These are phyloP conservation scores for Hypericum androsaemum DNA, from an alignment of 345 rosid genomes.

Conservation along the genomic window DNA sequence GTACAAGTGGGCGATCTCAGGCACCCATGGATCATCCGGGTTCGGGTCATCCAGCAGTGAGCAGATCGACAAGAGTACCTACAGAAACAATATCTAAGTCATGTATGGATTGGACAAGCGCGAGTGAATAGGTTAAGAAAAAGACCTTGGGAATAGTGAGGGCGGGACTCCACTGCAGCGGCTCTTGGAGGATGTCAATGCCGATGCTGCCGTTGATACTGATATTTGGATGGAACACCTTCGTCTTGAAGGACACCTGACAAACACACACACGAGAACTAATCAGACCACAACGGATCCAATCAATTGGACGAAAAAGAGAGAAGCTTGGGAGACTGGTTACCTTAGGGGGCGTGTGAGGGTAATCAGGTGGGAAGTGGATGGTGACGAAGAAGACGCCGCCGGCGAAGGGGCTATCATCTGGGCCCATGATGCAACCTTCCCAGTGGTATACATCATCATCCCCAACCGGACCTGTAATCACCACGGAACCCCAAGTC, in stretches of 20 bases:
- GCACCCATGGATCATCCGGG: slow-evolving; percentile 2
- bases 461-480: too few species aligned
- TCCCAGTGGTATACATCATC: neutral
- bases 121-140: too few species aligned
- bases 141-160: too few species aligned
- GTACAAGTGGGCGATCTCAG: slow-evolving; percentile 1
- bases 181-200: neutral
- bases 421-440: neutral
- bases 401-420: neutral
- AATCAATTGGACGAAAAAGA: too few species aligned
- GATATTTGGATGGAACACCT: neutral
- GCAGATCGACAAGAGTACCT: neutral
- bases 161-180: neutral
- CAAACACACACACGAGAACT: too few species aligned
- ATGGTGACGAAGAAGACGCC: neutral
- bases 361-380: neutral
- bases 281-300: too few species aligned
- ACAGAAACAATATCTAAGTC: too few species aligned
- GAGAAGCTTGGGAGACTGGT: neutral
- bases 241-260: neutral
- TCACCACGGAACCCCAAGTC: too few species aligned
- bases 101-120: too few species aligned
- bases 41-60: neutral
- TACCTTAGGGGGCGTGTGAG: neutral
- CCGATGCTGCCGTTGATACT: neutral